Evolutionary conservation across 2,329 filamentous ascomycete species (phyloP).

Genomic region (Talaromyces sp.): DNA sequence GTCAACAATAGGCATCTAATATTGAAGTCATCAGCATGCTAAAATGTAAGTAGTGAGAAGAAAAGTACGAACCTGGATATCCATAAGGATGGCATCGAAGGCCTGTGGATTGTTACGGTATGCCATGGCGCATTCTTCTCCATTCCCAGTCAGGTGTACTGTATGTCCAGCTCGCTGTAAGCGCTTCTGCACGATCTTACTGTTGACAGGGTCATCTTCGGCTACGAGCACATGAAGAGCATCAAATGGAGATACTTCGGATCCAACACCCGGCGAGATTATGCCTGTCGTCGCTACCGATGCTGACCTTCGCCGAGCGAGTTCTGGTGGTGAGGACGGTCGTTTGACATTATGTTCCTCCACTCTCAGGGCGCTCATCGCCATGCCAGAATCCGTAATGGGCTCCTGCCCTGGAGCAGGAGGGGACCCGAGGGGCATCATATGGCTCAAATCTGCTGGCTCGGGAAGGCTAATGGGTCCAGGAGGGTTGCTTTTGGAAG

Average conservation of each 20-base stretch:
- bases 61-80: conserved; percentile 66
- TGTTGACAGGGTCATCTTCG: conserved; percentile 85
- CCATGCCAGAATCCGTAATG: conserved; percentile 34
- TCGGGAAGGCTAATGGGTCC: conserved; percentile 3
- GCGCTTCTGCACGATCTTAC: conserved; percentile 73
- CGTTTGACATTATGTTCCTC: conserved; percentile 23
- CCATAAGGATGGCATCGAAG: conserved; percentile 84
- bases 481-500: neutral
- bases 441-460: conserved; percentile 19
- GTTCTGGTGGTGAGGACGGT: conserved; percentile 8
- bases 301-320: conserved; percentile 5
- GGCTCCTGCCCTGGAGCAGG: conserved; percentile 28
- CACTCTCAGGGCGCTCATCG: conserved; percentile 31
- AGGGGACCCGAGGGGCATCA: conserved; percentile 22
- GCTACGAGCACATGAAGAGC: conserved; percentile 63
- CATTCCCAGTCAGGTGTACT: conserved; percentile 71
- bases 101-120: conserved; percentile 60
- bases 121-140: conserved; percentile 73
- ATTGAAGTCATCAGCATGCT: neutral
- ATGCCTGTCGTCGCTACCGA: conserved; percentile 3
- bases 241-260: neutral
- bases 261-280: neutral
- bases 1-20: conserved; percentile 86
- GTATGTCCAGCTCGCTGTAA: conserved; percentile 71
- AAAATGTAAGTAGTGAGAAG: neutral